Percentiles rank a stretch among this genome's conserved stretches.
phyloP scores from a whole-genome alignment of 2,329 filamentous ascomycete genomes.

The Ceratocystis diversiconidia region DNA sequence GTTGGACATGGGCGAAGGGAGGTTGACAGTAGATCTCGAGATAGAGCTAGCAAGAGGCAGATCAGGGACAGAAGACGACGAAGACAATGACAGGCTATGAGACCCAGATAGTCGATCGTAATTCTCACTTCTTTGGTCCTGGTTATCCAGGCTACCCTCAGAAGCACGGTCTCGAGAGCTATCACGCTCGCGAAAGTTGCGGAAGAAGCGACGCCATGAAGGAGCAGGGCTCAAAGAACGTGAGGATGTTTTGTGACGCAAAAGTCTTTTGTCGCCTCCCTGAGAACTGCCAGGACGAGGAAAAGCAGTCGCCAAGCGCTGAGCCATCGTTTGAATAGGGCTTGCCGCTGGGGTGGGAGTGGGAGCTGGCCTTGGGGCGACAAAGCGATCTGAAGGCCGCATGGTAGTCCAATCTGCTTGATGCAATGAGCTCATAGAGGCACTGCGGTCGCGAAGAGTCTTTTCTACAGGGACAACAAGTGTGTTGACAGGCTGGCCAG shows the following conservation, averaged over 20 bases:
- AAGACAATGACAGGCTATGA: constrained; percentile 11
- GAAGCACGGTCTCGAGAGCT: constrained; percentile 24
- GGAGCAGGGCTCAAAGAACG: constrained; percentile 37
- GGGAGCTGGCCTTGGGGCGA: constrained; percentile 48
- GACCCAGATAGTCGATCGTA: constrained; percentile 2
- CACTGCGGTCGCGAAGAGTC: constrained; percentile 44
- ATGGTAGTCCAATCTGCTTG: constrained; percentile 54
- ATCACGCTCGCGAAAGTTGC: constrained; percentile 26
- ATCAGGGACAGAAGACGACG: not conserved
- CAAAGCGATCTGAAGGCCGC: constrained; percentile 63
- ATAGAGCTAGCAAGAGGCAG: not conserved
- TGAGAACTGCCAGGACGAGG: not conserved
- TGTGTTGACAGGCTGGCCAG: constrained; percentile 76
- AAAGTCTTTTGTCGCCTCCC: constrained; percentile 16
- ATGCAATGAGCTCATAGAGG: constrained; percentile 47
- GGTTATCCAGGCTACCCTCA: constrained; percentile 18
- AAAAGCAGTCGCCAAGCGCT: constrained; percentile 7
- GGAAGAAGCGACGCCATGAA: constrained; percentile 39
- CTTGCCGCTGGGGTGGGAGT: constrained; percentile 23
- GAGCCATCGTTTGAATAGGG: constrained; percentile 12
- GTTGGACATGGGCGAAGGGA: not conserved
- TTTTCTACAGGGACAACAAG: constrained; percentile 65
- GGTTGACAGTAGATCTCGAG: not conserved
- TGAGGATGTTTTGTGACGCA: constrained; percentile 29
- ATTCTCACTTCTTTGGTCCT: not conserved